Evolutionary conservation across 2,329 filamentous ascomycete genomes (phyloP).

Genomic region (Penicillium sp.): DNA sequence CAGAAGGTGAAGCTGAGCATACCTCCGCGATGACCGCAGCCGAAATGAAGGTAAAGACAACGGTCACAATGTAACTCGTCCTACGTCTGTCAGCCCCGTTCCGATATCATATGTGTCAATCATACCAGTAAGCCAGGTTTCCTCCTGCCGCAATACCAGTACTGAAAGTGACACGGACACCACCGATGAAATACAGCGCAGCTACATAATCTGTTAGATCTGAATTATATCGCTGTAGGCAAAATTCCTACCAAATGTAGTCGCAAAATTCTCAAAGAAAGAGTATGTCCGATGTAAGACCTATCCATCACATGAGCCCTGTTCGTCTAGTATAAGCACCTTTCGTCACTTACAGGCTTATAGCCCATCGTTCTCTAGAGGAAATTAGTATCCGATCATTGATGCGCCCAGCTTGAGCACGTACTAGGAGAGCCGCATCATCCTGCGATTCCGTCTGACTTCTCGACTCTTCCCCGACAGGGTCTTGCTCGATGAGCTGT

Average conservation of each 20-base stretch:
- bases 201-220: constrained; percentile 42
- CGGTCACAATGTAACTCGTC: constrained; percentile 65
- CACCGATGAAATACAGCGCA: constrained; percentile 65
- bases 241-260: constrained; percentile 57
- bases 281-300: constrained; percentile 63
- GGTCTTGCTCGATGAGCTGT: constrained; percentile 30
- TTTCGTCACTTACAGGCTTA: constrained; percentile 53
- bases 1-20: constrained; percentile 63
- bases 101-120: not conserved
- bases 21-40: constrained; percentile 65
- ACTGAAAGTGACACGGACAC: constrained; percentile 65
- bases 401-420: constrained; percentile 16
- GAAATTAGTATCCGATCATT: constrained; percentile 23
- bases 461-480: constrained; percentile 31
- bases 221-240: not conserved
- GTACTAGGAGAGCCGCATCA: constrained; percentile 45
- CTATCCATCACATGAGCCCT: constrained; percentile 38
- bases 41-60: constrained; percentile 65
- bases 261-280: constrained; percentile 63
- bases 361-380: constrained; percentile 57
- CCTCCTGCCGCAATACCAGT: constrained; percentile 66
- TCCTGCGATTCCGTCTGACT: constrained; percentile 34
- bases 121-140: constrained; percentile 64
- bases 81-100: constrained; percentile 34
- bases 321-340: not conserved